Evolutionary conservation across 2,329 filamentous ascomycete genomes (phyloP), one percentile per base, ranked within the genome.

Genomic region (Penicillium expansum): DNA sequence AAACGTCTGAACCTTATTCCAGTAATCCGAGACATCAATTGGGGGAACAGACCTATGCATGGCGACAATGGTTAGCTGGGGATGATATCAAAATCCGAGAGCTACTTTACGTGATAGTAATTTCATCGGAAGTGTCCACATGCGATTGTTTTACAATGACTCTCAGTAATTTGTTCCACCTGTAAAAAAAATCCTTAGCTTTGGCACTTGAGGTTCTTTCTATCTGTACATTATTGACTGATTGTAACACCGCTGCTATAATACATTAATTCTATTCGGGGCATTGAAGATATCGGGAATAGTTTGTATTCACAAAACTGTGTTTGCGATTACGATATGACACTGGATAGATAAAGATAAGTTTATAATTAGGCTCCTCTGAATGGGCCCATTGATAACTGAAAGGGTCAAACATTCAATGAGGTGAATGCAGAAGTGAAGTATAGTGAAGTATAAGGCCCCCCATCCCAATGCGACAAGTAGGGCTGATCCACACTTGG

Each of bases 401-500:
- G 16, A 49, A 41, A 6, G 33, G 8, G 35, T 16, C 35, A 30
- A 22, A 14, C 5, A 18, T 18, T 18, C 16, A 48, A 37, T 32
- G 10, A 24, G 33, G 33, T 51, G 29, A 52, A n/a, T 24, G 1
- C 37, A 10, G 14, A 48, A 10, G 11, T 48, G 47, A 37, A 39
- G 24, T 5, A 24, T 5, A 24, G 24, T 48, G 48, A 41, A 43
- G 37, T 33, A 24, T 32, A 32, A 13, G 9, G 18, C 13, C 22
- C 14, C 8, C 5, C 16, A 11, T 64, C 66, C 67, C 39, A 59
- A 69, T 62, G 32, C 30, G 61, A 65, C 47, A 65, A 35, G 48
- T 44, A 69, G 66, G 68, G 66, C 65, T 66, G 35, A n/a, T 24
- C 53, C 53, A 18, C 48, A 33, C 29, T 50, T 29, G 67, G 55